Conservation (phyloP, 345 rosid species). For the Anacardium occidentale region DNA sequence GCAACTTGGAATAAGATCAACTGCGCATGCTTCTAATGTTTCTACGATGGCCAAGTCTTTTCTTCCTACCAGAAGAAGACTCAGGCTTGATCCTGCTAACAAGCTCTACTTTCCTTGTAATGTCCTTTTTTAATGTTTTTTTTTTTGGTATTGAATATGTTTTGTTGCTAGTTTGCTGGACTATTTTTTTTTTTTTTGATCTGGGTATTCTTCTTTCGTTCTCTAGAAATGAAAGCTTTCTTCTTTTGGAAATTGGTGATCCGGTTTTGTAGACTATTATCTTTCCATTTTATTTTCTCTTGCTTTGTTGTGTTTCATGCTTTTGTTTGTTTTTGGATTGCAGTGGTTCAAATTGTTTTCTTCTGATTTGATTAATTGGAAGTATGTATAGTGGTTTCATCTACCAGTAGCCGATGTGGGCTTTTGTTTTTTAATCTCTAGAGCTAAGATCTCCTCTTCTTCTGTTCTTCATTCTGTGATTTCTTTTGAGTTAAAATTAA, state of each 20-base stretch:
- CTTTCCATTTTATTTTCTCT: not conserved
- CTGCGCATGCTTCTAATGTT: conserved; percentile 34
- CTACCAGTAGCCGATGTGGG: conserved; percentile 5
- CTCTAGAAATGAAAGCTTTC: not conserved
- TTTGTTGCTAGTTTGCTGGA: not conserved
- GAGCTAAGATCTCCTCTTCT: conserved; percentile 12
- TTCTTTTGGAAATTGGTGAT: conserved; percentile 9
- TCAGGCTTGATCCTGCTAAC: conserved; percentile 73
- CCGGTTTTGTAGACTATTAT: not conserved
- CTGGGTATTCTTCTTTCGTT: not conserved
- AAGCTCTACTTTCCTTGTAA: conserved; percentile 73
- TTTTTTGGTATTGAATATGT: conserved; percentile 2
- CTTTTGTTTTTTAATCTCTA: not conserved
- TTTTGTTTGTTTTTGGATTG: not conserved
- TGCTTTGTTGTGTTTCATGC: not conserved
- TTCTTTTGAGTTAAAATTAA: not conserved
- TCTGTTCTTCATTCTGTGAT: not conserved
- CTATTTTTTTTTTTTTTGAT: not conserved
- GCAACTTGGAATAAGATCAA: conserved; percentile 35
- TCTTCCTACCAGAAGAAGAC: conserved; percentile 65
- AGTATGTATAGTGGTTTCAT: not conserved
- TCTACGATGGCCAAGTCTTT: conserved; percentile 61
- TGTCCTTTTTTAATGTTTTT: conserved; percentile 1
- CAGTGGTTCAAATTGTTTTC: not conserved
- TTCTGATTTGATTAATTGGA: conserved; percentile 9